Conservation (phyloP, 768 basidiomycete species). For the Arthromyces matolae region DNA sequence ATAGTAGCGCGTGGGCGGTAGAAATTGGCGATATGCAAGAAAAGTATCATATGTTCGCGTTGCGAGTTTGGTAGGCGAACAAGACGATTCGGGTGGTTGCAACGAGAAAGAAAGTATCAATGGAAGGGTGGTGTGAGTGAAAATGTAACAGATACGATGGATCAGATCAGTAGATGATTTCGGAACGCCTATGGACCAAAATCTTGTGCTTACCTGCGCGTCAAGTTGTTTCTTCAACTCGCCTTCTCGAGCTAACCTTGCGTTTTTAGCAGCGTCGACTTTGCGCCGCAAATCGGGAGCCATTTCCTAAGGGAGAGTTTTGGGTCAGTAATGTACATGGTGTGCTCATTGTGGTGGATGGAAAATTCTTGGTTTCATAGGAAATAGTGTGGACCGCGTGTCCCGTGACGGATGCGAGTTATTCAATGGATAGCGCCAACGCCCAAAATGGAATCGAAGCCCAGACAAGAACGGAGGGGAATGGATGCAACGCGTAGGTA, state of each 20-base stretch:
- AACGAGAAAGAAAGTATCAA: not conserved
- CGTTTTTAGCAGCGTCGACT: conserved; percentile 56
- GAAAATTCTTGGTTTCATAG: too few relatives aligned
- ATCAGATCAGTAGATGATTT: conserved; percentile 6
- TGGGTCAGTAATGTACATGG: conserved; percentile 7
- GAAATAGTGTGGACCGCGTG: conserved; percentile 3
- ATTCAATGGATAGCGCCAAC: conserved; percentile 5
- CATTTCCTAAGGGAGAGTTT: conserved; percentile 42
- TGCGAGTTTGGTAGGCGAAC: conserved; percentile 1
- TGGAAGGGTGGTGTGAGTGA: not conserved
- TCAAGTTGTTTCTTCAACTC: conserved; percentile 49
- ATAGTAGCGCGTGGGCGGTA: conserved; percentile 3
- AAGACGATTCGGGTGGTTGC: conserved; percentile 3
- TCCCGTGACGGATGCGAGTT: conserved; percentile 14
- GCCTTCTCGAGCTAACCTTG: conserved; percentile 50
- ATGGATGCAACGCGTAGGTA: not conserved
- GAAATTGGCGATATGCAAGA: conserved; percentile 1
- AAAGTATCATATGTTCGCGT: conserved; percentile 1
- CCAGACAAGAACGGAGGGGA: conserved; percentile 5
- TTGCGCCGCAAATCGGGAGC: conserved; percentile 61
- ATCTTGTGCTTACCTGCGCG: conserved; percentile 41
- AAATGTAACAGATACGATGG: not conserved
- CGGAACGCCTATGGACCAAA: not conserved
- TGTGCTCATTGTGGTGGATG: too few relatives aligned
- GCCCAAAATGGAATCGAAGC: conserved; percentile 11